These are phyloP conservation scores for Austroboletus niveus DNA, from an alignment of 1,284 basidiomycete genomes.

Conservation along the genomic window DNA sequence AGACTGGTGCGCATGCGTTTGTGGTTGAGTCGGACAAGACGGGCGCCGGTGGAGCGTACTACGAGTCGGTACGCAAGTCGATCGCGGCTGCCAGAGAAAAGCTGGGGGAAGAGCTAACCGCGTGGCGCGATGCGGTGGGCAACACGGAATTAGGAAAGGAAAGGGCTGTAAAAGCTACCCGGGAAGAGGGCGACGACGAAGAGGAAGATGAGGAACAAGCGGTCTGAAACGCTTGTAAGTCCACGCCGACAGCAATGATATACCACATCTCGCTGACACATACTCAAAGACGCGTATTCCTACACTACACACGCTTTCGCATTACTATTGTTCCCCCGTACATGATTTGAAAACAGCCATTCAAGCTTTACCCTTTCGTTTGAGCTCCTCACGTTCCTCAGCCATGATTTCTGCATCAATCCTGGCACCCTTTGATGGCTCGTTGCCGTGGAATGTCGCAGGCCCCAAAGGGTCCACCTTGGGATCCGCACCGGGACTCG, in stretches of 20 bases:
- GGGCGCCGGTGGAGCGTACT: constrained; percentile 40
- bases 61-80: constrained; percentile 47
- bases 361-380: constrained; percentile 46
- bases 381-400: constrained; percentile 49
- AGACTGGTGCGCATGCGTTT: constrained; percentile 26
- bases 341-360: background rate
- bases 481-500: constrained; percentile 18
- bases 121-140: constrained; percentile 68
- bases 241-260: no score
- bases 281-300: no score
- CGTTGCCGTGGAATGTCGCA: constrained; percentile 51
- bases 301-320: background rate
- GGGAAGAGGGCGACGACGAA: constrained; percentile 39
- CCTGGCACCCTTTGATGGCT: constrained; percentile 59
- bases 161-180: constrained; percentile 39
- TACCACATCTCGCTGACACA: no score
- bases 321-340: background rate
- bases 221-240: no score
- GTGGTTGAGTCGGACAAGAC: constrained; percentile 22
- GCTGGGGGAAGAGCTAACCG: constrained; percentile 62
- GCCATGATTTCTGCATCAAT: constrained; percentile 57
- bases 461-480: constrained; percentile 43
- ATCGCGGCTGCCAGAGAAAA: constrained; percentile 49
- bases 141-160: constrained; percentile 55
- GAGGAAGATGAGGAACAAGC: constrained; percentile 35